Evolutionary conservation across 441 rosid species (phyloP), one percentile per base, ranked within the genome.

Genomic region (Rhodomyrtus psidioides): DNA sequence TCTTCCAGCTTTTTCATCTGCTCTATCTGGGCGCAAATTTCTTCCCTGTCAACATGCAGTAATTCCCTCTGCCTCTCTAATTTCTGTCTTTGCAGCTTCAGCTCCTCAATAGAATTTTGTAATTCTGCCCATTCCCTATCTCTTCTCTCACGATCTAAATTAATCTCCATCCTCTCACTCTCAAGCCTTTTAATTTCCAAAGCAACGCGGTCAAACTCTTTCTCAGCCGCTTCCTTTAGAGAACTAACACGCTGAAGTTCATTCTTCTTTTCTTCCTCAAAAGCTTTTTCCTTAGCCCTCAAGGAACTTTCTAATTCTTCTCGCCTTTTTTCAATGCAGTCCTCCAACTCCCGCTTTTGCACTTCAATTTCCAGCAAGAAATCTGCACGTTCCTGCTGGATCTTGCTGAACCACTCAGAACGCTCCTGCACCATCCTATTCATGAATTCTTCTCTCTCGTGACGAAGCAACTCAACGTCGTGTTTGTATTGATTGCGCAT

Each of bases 361-460:
- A 93, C 91, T 92, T 95, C 99, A 90, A 95, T 94, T 19, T 94
- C 98, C 88, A 94, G 89, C 85, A 94, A 88, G 88, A 96, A 94
- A 76, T 94, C 95, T 39, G 94, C 92, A 55, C 97, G 98, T 88
- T 97, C 99, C 34, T 93, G 92, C 76, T 97, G 98, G 90, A 95
- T 93, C 91, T 93, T 94, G 91, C 87, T 93, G 91, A 94, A 93
- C 98, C 95, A 96, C 87, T 96, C 96, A 84, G 98, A 89, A 87
- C 91, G 98, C 81, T 95, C 99, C 83, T 88, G 91, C 74, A 86
- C 92, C 95, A 94, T 95, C 88, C 93, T 94, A 58, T 91, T 93
- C 98, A 93, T 94, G 89, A 95, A 95, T 42, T 94, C 96, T 89
- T 94, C 99, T 53, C 96, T 90, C 91, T 97, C 99, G 21, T 82